Conservation (phyloP, 2,329 filamentous ascomycete genomes). For the Colletotrichum destructivum region DNA sequence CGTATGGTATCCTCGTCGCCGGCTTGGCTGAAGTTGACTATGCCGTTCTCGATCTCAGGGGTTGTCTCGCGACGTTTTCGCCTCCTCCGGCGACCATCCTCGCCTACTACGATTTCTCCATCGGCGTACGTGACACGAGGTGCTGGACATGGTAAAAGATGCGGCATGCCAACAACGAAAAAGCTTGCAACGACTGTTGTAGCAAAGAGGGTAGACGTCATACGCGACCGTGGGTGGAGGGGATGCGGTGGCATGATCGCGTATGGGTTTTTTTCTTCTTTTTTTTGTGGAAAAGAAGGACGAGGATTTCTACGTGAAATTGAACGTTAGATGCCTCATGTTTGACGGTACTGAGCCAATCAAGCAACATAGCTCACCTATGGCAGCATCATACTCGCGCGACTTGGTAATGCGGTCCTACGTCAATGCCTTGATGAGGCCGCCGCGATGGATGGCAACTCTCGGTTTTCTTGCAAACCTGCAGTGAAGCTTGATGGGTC, state of each 20-base stretch:
- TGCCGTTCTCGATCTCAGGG: conserved; percentile 60
- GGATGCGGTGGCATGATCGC: conserved; percentile 80
- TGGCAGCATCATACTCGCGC: conserved; percentile 41
- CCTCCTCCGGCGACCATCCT: conserved; percentile 61
- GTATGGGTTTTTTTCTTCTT: neutral
- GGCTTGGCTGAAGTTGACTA: conserved; percentile 63
- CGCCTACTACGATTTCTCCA: conserved; percentile 66
- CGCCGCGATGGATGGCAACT: conserved; percentile 10
- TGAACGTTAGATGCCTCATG: conserved; percentile 15
- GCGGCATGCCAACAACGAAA: conserved; percentile 91
- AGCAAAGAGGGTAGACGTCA: conserved; percentile 94
- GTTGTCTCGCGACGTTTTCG: conserved; percentile 56
- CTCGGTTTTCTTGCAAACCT: conserved; percentile 30
- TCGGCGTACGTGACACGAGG: conserved; percentile 84
- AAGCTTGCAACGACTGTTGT: conserved; percentile 93
- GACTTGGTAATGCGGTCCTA: conserved; percentile 3
- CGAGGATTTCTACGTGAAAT: conserved; percentile 22
- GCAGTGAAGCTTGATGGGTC: conserved; percentile 26
- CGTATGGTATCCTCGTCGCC: conserved; percentile 53
- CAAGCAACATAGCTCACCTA: conserved; percentile 28
- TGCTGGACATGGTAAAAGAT: conserved; percentile 91
- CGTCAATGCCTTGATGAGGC: conserved; percentile 18
- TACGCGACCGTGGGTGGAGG: conserved; percentile 92
- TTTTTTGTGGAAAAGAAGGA: conserved; percentile 29
- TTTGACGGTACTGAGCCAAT: neutral